Conservation (phyloP, 495 filamentous ascomycete genomes). For the Sordaria brevicollis region DNA sequence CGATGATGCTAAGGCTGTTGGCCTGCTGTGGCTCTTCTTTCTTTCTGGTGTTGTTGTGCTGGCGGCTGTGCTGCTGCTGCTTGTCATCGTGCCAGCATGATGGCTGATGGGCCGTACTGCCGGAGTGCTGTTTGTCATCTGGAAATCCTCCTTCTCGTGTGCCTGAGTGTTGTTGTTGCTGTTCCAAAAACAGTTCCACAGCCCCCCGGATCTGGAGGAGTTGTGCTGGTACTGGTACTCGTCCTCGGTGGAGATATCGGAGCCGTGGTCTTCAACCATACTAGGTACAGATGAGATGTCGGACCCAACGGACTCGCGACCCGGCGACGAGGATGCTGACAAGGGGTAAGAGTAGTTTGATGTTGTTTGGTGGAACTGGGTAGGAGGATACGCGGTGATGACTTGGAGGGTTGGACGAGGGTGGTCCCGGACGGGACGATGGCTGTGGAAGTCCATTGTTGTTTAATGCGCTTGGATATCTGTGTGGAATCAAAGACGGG, state of each 20-base stretch:
- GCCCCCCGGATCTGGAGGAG: not conserved
- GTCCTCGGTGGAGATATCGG: slow-evolving; percentile 19
- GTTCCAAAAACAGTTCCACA: slow-evolving; percentile 20
- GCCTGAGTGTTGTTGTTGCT: not conserved
- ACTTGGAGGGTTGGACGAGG: not conserved
- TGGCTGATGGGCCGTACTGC: not conserved
- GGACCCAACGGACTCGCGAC: slow-evolving; percentile 15
- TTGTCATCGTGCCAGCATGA: not conserved
- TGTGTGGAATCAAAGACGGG: not conserved
- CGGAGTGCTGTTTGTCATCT: slow-evolving; percentile 6
- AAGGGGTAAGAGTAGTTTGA: not conserved
- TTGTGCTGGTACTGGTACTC: slow-evolving; percentile 13
- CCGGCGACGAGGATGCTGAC: not conserved
- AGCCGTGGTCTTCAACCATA: slow-evolving; percentile 21
- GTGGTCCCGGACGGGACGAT: not conserved
- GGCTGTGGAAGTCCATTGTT: not conserved
- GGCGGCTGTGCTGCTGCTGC: not conserved
- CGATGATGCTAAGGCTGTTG: not conserved
- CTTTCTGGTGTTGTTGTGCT: not conserved
- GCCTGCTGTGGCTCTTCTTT: not conserved
- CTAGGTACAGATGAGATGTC: slow-evolving; percentile 13
- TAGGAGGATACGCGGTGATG: not conserved
- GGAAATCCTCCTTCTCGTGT: not conserved
- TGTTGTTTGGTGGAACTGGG: not conserved
- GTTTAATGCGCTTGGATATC: not conserved